Base-by-base conservation (phyloP, 192 early-diverging fungal species). In the Mortierella claussenii region DNA sequence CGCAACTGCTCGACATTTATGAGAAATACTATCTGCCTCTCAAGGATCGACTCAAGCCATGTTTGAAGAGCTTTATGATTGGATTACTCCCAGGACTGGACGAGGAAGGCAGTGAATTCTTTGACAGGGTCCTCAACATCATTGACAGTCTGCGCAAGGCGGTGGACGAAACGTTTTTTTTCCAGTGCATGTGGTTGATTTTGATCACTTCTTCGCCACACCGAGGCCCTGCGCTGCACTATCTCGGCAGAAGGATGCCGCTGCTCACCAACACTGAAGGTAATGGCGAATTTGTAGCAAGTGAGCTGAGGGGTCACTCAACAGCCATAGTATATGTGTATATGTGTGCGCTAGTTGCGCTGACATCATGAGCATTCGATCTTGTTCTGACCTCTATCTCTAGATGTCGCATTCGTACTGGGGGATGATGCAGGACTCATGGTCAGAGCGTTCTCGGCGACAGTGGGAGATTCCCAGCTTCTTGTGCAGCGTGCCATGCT, bases 31-130 rank as follows among this genome's bases (percentile, higher is more conserved):
- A 93, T 68, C 69, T 96, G 21, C 93, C 93, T 6, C 75, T 98
- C 20, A 88, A 91, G 3, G 42, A 79, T 20, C 69, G 82, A 23
- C 79, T 98, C 65, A 85, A 90, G 40, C 90, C 92, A 6, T 89
- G 88, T 46, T 80, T 95, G 55, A 92, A 94, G 66, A 90, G 90
- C 40, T 81, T 98, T 17, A 84, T 94, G 23, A 89, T 91, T 21
- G 94, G 91, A 0, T 55, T 98, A 20, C 80, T 97, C 47, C 91
- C 95, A 6, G 92, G 88, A 7, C 75, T 97, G 4, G 97, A 98
- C 58, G 97, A 97, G 57, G 95, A 95, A 65, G 89, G 89, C 24
- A 90, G 85, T 67, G 96, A 98, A 64, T 90, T 86, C 55, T 93
- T 92, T 69, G 89, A 91, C 45, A 85, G 88, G 55, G 93, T 93